Evolutionary conservation across 495 filamentous ascomycete genomes (phyloP), one percentile per base, ranked within the genome.

Genomic region (Pseudevernia furfuracea): DNA sequence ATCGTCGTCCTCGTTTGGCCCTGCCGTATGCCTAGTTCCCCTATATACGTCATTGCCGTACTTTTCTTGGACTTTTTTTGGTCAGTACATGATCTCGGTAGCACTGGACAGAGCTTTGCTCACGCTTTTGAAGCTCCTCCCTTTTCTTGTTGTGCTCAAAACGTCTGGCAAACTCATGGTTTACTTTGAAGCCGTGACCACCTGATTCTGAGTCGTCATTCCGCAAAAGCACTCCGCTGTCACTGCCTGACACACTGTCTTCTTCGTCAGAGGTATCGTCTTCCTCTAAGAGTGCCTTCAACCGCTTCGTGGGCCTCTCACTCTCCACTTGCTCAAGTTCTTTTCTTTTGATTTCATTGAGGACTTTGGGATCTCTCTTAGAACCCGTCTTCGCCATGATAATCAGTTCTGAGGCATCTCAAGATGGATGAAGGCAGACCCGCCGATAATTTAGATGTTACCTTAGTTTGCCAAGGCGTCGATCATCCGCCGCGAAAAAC

Each of bases 121-220:
- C 77, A 93, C 92, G 75, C 71, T 86, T 82, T n/a, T 89, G 84
- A 61, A 87, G 79, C 72, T 98, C 94, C 75, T 94, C 91, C 36
- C 94, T 84, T 77, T 93, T 94, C 79, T 97, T 96, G 77, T 98
- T 98, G 73, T 96, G 81, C 74, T 97, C 92, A 70, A 97, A 97
- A 44, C 90, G 80, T 68, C 84, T 84, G 61, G 94, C 94, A 73
- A 88, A 98, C 60, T 93, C 90, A 70, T 89, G 80, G 74, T 98
- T 98, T 77, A 98, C 85, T 70, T 88, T 92, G 75, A 96, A 83
- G 36, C 71, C 76, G 43, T 71, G 64, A 5, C 74, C 55, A 11
- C 28, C 32, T 15, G 25, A 23, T 23, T 46, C 34, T 15, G 43
- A 14, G 12, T 53, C 43, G 28, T 41, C 78, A 38, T 67, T 41